A percentile compares a stretch with the other conserved stretches of the same genome.
Evolutionary conservation across 164 flowering plant genomes (phyloP).

Genomic region (Euptelea pleiosperma): DNA sequence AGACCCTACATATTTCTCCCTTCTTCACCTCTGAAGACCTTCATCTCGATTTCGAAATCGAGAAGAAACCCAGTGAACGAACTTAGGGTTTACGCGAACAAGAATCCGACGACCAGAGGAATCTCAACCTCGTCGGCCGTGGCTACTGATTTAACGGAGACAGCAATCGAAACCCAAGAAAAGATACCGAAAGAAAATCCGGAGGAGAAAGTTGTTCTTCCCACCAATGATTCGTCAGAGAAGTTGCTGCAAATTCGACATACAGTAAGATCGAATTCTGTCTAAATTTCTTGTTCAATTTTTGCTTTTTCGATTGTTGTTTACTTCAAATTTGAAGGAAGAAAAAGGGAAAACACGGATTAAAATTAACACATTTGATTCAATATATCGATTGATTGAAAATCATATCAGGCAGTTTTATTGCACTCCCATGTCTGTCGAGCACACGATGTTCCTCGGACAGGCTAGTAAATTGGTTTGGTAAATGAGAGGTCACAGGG

Average conservation of each 20-base stretch:
- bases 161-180: conserved; percentile 5
- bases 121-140: conserved; percentile 27
- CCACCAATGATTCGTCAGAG: conserved; percentile 76
- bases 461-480: no score
- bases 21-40: background rate
- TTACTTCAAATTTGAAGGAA: background rate
- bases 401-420: no score
- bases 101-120: conserved; percentile 3
- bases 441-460: no score
- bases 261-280: conserved; percentile 38
- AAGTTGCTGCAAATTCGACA: conserved; percentile 71
- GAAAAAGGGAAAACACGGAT: background rate
- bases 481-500: no score
- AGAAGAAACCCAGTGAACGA: background rate
- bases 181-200: conserved; percentile 8
- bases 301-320: background rate
- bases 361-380: background rate
- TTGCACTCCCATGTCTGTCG: no score
- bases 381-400: no score
- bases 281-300: background rate
- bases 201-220: conserved; percentile 48
- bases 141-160: conserved; percentile 30
- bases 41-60: conserved; percentile 11
- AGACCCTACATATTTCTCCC: conserved; percentile 8
- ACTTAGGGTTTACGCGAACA: conserved; percentile 14